A percentile compares a stretch with the other conserved stretches of the same genome.
Conservation (phyloP, 2,329 filamentous ascomycete genomes). For the Amesomyces nigricolor region DNA sequence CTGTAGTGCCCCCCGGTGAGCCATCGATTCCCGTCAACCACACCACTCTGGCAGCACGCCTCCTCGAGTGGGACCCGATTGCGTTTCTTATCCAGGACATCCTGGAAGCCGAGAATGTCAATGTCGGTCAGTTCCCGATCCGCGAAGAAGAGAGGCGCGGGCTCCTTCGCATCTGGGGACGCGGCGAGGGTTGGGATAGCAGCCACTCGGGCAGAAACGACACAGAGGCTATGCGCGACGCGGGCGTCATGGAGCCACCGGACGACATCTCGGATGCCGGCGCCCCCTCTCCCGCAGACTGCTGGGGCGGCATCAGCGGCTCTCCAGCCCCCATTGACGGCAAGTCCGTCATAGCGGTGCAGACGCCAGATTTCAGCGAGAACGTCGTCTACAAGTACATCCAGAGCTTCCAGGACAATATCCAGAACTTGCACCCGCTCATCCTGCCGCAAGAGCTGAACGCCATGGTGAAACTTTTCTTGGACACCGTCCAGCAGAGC, state of each 20-base stretch:
- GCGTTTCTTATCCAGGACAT: conserved; percentile 52
- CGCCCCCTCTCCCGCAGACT: conserved; percentile 48
- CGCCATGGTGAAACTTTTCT: conserved; percentile 48
- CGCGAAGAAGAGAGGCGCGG: conserved; percentile 69
- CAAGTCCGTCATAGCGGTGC: conserved; percentile 36
- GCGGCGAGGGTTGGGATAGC: conserved; percentile 66
- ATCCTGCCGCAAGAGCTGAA: conserved; percentile 49
- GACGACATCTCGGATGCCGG: conserved; percentile 46
- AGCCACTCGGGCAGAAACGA: conserved; percentile 39
- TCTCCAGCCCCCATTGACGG: conserved; percentile 38
- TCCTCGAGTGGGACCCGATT: conserved; percentile 69
- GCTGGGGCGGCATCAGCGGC: conserved; percentile 55
- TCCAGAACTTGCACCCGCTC: conserved; percentile 61
- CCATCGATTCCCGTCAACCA: conserved; percentile 78
- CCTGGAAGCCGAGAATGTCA: conserved; percentile 45
- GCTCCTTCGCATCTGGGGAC: conserved; percentile 67
- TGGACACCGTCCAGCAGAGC: conserved; percentile 41
- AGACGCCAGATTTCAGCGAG: conserved; percentile 51
- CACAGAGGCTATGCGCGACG: conserved; percentile 36
- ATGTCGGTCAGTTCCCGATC: conserved; percentile 68
- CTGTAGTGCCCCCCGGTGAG: conserved; percentile 50
- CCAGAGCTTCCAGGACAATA: conserved; percentile 52
- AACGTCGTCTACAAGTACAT: conserved; percentile 49
- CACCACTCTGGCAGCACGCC: conserved; percentile 79
- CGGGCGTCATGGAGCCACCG: conserved; percentile 31